Conservation (phyloP, 306 rosid species). For the Cucurbita ficifolia region DNA sequence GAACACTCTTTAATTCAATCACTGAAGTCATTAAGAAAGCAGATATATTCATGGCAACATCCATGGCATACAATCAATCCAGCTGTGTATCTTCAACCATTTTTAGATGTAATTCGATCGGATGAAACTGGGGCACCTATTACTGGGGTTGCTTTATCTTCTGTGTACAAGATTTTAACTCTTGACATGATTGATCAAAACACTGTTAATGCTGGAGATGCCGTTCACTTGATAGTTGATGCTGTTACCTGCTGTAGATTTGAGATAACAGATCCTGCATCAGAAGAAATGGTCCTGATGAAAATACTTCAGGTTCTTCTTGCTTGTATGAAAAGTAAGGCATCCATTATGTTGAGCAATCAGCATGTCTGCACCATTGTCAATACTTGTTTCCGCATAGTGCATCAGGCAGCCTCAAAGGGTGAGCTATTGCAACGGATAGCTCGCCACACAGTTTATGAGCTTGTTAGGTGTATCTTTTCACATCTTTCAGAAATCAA, state of each 20-base stretch:
- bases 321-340: conserved; percentile 95
- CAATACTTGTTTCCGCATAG: conserved; percentile 90
- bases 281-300: conserved; percentile 86
- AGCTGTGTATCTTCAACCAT: conserved; percentile 74
- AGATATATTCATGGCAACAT: conserved; percentile 82
- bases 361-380: conserved; percentile 96
- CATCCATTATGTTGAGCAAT: conserved; percentile 80
- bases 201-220: conserved; percentile 71
- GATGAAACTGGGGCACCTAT: conserved; percentile 96
- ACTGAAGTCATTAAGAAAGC: conserved; percentile 65
- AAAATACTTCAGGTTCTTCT: conserved; percentile 93
- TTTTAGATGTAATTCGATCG: conserved; percentile 83
- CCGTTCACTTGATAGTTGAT: conserved; percentile 92
- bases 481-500: conserved; percentile 85
- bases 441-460: conserved; percentile 88
- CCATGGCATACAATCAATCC: conserved; percentile 89
- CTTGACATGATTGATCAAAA: conserved; percentile 81
- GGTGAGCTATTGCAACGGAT: conserved; percentile 86
- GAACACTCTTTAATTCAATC: conserved; percentile 87
- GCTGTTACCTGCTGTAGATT: conserved; percentile 94
- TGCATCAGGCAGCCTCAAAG: conserved; percentile 88
- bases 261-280: conserved; percentile 88
- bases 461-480: conserved; percentile 80
- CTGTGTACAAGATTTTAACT: conserved; percentile 84
- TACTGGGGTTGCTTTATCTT: conserved; percentile 84